Conservation (phyloP, 2,329 filamentous ascomycete genomes). For the Ascochyta clinopodiicola region DNA sequence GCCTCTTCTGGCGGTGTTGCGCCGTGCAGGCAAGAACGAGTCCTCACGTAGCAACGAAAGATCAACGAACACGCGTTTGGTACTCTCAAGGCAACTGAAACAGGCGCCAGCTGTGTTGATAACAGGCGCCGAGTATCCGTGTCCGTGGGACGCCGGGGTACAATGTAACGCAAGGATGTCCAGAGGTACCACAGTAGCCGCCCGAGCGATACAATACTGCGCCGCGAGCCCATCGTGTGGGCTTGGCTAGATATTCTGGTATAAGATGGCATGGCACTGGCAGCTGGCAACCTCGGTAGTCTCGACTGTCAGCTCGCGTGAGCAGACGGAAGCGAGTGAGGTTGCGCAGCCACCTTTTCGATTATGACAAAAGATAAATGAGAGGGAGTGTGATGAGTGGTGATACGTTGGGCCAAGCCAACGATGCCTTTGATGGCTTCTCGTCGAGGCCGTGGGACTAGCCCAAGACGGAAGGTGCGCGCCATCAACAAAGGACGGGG, state of each 20-base stretch:
- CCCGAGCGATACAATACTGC: slow-evolving; percentile 12
- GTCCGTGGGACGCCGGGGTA: slow-evolving; percentile 13
- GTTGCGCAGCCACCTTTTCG: slow-evolving; percentile 23
- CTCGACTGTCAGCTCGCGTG: not conserved
- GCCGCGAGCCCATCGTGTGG: slow-evolving; percentile 9
- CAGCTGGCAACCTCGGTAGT: slow-evolving; percentile 1
- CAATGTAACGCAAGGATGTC: slow-evolving; percentile 22
- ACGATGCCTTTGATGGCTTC: slow-evolving; percentile 1
- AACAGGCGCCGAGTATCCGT: slow-evolving; percentile 16
- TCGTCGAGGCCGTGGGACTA: slow-evolving; percentile 5
- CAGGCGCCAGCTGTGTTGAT: slow-evolving; percentile 11
- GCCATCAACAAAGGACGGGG: slow-evolving; percentile 8
- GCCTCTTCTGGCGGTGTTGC: slow-evolving; percentile 21
- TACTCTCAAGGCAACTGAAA: slow-evolving; percentile 21
- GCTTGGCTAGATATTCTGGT: not conserved
- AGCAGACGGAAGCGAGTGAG: slow-evolving; percentile 12
- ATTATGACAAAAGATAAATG: slow-evolving; percentile 25
- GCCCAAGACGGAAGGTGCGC: slow-evolving; percentile 22
- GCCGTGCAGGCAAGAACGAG: not conserved
- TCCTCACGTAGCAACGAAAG: slow-evolving; percentile 28
- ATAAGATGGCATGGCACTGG: not conserved
- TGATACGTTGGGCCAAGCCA: slow-evolving; percentile 20
- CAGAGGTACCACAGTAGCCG: slow-evolving; percentile 7
- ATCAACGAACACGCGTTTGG: slow-evolving; percentile 9
- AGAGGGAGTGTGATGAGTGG: not conserved